Evolutionary conservation across 176 grass and related monocot species (phyloP).

Genomic region (Areca catechu): DNA sequence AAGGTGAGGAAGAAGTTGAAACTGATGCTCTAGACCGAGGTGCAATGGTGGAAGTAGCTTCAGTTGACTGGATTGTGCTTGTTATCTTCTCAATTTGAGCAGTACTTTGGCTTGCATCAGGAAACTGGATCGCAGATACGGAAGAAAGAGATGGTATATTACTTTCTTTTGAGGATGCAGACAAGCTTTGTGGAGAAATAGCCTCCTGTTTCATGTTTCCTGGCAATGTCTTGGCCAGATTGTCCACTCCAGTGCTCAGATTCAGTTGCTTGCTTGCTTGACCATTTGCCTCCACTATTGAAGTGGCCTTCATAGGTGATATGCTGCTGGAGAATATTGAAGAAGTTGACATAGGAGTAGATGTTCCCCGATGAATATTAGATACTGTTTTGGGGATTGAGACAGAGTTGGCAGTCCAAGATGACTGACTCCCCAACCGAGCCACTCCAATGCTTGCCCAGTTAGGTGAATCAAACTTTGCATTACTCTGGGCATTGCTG

Average conservation of each 20-base stretch:
- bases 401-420: conserved; percentile 37
- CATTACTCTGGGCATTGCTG: conserved; percentile 32
- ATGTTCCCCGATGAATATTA: conserved; percentile 22
- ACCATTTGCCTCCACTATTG: conserved; percentile 20
- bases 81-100: conserved; percentile 18
- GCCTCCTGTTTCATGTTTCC: conserved; percentile 22
- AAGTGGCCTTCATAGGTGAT: conserved; percentile 21
- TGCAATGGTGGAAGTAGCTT: conserved; percentile 25
- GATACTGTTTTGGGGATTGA: conserved; percentile 32
- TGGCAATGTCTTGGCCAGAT: conserved; percentile 18
- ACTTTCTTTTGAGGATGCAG: conserved; percentile 22
- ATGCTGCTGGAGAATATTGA: conserved; percentile 20
- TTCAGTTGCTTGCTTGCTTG: conserved; percentile 19
- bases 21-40: conserved; percentile 14
- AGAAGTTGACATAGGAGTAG: conserved; percentile 9
- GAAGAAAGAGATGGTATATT: conserved; percentile 30
- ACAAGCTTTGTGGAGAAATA: conserved; percentile 28
- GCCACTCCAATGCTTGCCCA: conserved; percentile 28
- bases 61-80: conserved; percentile 16
- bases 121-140: conserved; percentile 18
- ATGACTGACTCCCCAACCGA: conserved; percentile 23
- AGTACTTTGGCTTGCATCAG: conserved; percentile 21
- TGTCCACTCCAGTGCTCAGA: conserved; percentile 27
- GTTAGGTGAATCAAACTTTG: conserved; percentile 29
- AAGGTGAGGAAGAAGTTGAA: conserved; percentile 13